Evolutionary conservation across 2,329 filamentous ascomycete species (phyloP).

Genomic region (Fusarium bulbicola): DNA sequence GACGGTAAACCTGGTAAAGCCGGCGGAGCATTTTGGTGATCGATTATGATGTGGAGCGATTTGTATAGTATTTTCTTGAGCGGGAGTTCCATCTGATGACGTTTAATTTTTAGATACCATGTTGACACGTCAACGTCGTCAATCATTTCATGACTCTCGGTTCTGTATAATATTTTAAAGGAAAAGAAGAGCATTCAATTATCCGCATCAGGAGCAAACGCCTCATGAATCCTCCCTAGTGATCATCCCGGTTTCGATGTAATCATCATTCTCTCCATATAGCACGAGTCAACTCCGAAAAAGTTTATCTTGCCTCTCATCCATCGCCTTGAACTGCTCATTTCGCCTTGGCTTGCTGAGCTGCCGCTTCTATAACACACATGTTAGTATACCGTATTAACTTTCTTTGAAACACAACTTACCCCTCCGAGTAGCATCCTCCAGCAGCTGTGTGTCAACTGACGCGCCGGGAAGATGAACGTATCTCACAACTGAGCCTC

Average conservation of each 20-base stretch:
- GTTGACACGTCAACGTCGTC: neutral
- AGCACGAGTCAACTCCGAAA: slow-evolving; percentile 2
- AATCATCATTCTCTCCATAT: slow-evolving; percentile 16
- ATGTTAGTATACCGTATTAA: slow-evolving; percentile 4
- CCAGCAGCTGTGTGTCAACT: slow-evolving; percentile 85
- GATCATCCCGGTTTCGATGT: slow-evolving; percentile 28
- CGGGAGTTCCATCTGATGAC: neutral
- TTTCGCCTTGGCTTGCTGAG: slow-evolving; percentile 66
- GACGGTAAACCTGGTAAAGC: slow-evolving; percentile 51
- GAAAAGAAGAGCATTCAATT: slow-evolving; percentile 39
- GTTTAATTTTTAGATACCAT: neutral
- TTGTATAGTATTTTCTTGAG: neutral
- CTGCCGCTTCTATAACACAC: slow-evolving; percentile 60
- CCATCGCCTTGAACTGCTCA: slow-evolving; percentile 41
- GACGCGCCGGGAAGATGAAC: slow-evolving; percentile 85
- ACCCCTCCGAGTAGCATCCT: slow-evolving; percentile 92
- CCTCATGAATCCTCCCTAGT: slow-evolving; percentile 34
- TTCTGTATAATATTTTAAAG: neutral
- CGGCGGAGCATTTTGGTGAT: slow-evolving; percentile 53
- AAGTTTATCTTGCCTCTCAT: slow-evolving; percentile 3
- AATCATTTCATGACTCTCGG: neutral
- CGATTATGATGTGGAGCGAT: neutral
- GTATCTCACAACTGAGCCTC: slow-evolving; percentile 91
- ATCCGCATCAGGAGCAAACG: slow-evolving; percentile 44
- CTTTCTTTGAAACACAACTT: slow-evolving; percentile 34